These are phyloP conservation scores for Hortiboletus campestris DNA, from an alignment of 768 basidiomycete species.

Conservation along the genomic window DNA sequence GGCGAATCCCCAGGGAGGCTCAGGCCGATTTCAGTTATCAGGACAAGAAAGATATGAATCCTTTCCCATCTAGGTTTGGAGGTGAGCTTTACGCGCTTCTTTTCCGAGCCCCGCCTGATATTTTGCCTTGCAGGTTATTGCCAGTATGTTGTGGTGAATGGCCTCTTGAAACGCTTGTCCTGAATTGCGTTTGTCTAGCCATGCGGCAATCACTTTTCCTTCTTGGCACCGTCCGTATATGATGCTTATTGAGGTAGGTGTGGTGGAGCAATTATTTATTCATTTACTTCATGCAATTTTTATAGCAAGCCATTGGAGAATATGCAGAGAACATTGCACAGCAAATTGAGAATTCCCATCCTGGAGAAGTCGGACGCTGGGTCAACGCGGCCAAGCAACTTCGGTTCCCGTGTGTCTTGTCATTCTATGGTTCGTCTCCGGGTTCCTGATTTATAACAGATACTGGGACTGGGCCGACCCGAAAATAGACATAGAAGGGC, in stretches of 20 bases:
- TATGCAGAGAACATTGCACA: slow-evolving; percentile 22
- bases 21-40: slow-evolving; percentile 15
- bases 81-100: slow-evolving; percentile 7
- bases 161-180: neutral
- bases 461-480: slow-evolving; percentile 33
- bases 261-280: neutral
- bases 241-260: slow-evolving; percentile 27
- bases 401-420: slow-evolving; percentile 27
- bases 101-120: neutral
- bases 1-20: slow-evolving; percentile 11
- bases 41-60: slow-evolving; percentile 27
- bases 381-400: slow-evolving; percentile 20
- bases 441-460: slow-evolving; percentile 6
- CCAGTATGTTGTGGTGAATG: slow-evolving; percentile 17
- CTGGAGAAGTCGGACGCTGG: slow-evolving; percentile 19
- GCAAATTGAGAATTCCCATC: slow-evolving; percentile 23
- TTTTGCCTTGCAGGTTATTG: slow-evolving; percentile 20
- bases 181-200: slow-evolving; percentile 8
- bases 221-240: slow-evolving; percentile 31
- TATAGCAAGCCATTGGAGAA: slow-evolving; percentile 29
- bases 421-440: neutral
- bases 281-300: neutral
- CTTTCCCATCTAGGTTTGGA: slow-evolving; percentile 27
- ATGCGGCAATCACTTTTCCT: slow-evolving; percentile 21
- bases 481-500: slow-evolving; percentile 14